These are phyloP conservation scores for Backusella circina DNA, from an alignment of 192 early-diverging fungal genomes.

Conservation along the genomic window DNA sequence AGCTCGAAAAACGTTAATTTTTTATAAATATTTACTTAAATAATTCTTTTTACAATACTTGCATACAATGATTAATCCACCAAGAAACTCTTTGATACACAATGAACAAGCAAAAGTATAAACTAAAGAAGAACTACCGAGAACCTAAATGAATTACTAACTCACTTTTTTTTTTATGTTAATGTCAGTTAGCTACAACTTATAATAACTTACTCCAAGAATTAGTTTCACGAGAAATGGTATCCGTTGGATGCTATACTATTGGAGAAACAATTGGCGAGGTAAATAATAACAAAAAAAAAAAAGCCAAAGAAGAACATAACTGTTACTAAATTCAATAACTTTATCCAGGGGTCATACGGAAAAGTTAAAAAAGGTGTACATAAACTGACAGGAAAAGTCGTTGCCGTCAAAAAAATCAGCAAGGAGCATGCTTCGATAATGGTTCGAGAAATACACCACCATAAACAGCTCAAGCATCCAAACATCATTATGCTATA, in stretches of 20 bases:
- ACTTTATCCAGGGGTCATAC: slow-evolving; percentile 44
- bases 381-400: slow-evolving; percentile 55
- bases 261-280: slow-evolving; percentile 52
- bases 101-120: slow-evolving; percentile 43
- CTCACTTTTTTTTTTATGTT: not conserved
- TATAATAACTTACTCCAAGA: slow-evolving; percentile 56
- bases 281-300: slow-evolving; percentile 26
- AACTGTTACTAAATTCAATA: not conserved
- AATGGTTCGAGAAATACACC: slow-evolving; percentile 60
- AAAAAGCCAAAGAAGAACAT: not conserved
- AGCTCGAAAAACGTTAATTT: not conserved
- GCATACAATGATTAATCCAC: not conserved
- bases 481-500: slow-evolving; percentile 76
- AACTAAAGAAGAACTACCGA: not conserved
- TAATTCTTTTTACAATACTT: not conserved
- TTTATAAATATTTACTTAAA: not conserved
- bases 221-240: slow-evolving; percentile 46
- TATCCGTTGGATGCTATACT: slow-evolving; percentile 51
- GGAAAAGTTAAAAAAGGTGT: slow-evolving; percentile 62
- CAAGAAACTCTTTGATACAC: slow-evolving; percentile 20
- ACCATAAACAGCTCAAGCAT: slow-evolving; percentile 65
- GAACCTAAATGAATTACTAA: not conserved
- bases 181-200: slow-evolving; percentile 46
- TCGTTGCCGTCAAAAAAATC: slow-evolving; percentile 60
- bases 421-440: slow-evolving; percentile 50